These are phyloP conservation scores for peach (Prunus persica) DNA, from an alignment of 306 rosid species.

Conservation along the genomic window DNA sequence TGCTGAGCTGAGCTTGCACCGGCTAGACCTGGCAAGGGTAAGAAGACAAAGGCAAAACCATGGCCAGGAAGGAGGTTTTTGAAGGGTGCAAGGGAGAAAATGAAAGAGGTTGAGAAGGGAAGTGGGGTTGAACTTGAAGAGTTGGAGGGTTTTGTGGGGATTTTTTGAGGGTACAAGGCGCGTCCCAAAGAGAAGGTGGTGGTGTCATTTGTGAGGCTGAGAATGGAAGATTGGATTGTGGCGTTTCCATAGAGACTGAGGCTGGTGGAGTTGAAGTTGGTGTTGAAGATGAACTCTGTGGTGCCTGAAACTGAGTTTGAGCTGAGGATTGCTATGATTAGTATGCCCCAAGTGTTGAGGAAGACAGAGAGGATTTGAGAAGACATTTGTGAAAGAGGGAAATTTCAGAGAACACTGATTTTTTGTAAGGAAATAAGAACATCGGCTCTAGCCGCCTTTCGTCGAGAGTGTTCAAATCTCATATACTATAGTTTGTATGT, in stretches of 20 bases:
- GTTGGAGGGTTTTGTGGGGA: slow-evolving; percentile 34
- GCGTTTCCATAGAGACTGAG: slow-evolving; percentile 39
- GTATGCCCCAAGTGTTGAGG: not conserved
- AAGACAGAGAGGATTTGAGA: slow-evolving; percentile 18
- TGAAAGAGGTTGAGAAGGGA: slow-evolving; percentile 58
- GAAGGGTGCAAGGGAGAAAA: slow-evolving; percentile 39
- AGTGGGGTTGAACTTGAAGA: slow-evolving; percentile 26
- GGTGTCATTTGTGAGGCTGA: slow-evolving; percentile 38
- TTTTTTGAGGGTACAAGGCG: slow-evolving; percentile 44
- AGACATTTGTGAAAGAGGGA: slow-evolving; percentile 1
- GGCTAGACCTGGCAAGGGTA: slow-evolving; percentile 31
- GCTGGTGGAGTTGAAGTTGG: slow-evolving; percentile 49
- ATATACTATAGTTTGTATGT: too few species aligned
- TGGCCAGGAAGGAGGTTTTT: slow-evolving; percentile 34
- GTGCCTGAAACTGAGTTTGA: slow-evolving; percentile 26
- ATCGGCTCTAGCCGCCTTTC: not conserved
- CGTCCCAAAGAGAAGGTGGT: slow-evolving; percentile 41
- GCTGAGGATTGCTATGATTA: slow-evolving; percentile 1
- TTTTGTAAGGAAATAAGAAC: not conserved
- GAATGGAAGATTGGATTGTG: slow-evolving; percentile 38
- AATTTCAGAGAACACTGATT: not conserved
- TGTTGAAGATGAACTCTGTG: slow-evolving; percentile 55
- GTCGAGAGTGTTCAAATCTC: not conserved
- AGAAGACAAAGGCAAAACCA: slow-evolving; percentile 48
- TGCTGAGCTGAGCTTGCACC: slow-evolving; percentile 43